Percentiles rank a stretch among this genome's conserved stretches.
phyloP scores from a whole-genome alignment of 768 basidiomycete species.

The Multifurca ochricompacta region DNA sequence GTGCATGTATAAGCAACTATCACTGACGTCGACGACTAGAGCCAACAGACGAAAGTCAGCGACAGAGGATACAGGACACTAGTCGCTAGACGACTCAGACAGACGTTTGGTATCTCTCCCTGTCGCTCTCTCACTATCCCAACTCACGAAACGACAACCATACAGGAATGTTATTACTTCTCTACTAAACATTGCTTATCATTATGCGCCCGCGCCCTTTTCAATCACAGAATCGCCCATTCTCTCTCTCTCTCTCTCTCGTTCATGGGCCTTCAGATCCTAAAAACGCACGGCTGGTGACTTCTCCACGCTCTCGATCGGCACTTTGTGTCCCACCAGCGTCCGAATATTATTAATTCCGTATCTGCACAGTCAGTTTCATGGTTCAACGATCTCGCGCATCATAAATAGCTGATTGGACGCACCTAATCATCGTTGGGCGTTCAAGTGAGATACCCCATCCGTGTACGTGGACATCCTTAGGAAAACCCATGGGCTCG shows the following conservation, averaged over 20 bases:
- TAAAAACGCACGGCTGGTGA: constrained; percentile 87
- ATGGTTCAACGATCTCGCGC: not conserved
- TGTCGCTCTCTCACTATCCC: too few relatives aligned
- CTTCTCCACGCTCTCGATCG: constrained; percentile 81
- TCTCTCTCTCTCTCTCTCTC: not conserved
- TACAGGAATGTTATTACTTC: too few relatives aligned
- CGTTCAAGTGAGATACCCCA: constrained; percentile 94
- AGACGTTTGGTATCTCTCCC: too few relatives aligned
- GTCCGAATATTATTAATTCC: constrained; percentile 97
- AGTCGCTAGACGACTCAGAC: too few relatives aligned
- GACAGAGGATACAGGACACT: too few relatives aligned
- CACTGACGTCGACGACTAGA: too few relatives aligned
- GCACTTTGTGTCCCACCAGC: constrained; percentile 94
- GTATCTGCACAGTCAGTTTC: constrained; percentile 46
- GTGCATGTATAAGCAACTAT: too few relatives aligned
- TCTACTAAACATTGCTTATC: too few relatives aligned
- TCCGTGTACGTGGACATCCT: constrained; percentile 92
- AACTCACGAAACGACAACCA: too few relatives aligned
- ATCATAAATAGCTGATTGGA: not conserved
- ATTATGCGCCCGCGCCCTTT: not conserved
- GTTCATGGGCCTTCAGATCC: not conserved
- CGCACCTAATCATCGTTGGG: constrained; percentile 97
- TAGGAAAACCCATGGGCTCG: constrained; percentile 97
- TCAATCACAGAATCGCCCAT: not conserved
- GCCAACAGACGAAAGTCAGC: too few relatives aligned